phyloP scores from a whole-genome alignment of 176 grass and related monocot species.

The Tuctoria greenei region DNA sequence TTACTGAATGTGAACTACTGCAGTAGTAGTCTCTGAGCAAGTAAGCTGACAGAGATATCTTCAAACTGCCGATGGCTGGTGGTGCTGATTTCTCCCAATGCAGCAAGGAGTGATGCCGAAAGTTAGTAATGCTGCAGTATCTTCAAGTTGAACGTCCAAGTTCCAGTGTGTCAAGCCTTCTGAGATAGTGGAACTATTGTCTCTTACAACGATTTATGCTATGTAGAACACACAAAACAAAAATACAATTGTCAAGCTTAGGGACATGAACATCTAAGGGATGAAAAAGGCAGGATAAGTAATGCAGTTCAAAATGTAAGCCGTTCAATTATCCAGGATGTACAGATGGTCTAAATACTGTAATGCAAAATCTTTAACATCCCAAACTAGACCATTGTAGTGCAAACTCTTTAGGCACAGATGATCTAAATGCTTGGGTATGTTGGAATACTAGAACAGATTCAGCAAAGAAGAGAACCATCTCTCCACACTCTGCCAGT shows the following conservation, averaged over 20 bases:
- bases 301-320: too few relatives aligned
- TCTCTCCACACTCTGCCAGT: background rate
- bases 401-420: background rate
- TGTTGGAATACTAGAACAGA: constrained; percentile 28
- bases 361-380: background rate
- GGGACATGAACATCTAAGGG: background rate
- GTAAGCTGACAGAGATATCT: background rate
- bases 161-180: background rate
- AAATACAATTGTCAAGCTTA: background rate
- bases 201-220: background rate
- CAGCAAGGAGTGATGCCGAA: background rate
- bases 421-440: constrained; percentile 10
- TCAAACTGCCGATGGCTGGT: background rate
- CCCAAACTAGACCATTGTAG: background rate
- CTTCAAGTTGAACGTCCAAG: background rate
- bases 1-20: background rate
- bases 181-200: background rate
- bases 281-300: too few relatives aligned
- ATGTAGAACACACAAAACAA: background rate
- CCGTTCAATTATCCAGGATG: too few relatives aligned
- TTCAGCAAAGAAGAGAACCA: background rate
- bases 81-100: background rate
- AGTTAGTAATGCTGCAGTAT: constrained; percentile 1
- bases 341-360: background rate
- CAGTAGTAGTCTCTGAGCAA: background rate